Base-by-base conservation (phyloP, 139 green algal species). In the Pleodorina starrii region DNA sequence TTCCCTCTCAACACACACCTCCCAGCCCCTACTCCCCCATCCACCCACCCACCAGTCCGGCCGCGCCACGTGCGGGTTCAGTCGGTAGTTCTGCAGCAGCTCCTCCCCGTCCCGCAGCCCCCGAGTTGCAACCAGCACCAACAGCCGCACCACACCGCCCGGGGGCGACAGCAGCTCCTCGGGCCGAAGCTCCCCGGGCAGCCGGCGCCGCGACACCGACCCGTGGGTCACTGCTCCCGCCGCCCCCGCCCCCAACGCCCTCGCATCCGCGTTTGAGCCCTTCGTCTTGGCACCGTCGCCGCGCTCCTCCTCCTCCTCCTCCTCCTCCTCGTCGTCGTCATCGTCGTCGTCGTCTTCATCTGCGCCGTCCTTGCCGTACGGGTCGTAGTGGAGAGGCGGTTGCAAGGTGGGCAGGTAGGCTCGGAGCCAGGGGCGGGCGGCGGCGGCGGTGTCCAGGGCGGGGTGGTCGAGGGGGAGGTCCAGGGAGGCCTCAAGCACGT, bases 1-100 rank as follows among this genome's bases (percentile, higher is more conserved):
- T n/a, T n/a, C n/a, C n/a, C n/a, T n/a, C n/a, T n/a, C n/a, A n/a
- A n/a, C n/a, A n/a, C n/a, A n/a, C n/a, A n/a, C n/a, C n/a, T n/a
- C n/a, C n/a, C n/a, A n/a, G n/a, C n/a, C n/a, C n/a, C n/a, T n/a
- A n/a, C n/a, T n/a, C n/a, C n/a, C n/a, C n/a, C n/a, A n/a, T n/a
- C n/a, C n/a, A n/a, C 57, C 43, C 44, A 82, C 84, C 5, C 84
- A 89, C 84, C 90, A 92, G 1, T 85, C 84, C 25, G 90, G 90
- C 21, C 90, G 84, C 43, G 32, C 35, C 35, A 87, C 79, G 36
- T 85, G 40, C 23, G 90, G 90, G 85, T 80, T 92, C 66, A 92
- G 85, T 0, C 90, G 84, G 90, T 92, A 92, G 84, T 92, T 86
- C 36, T 89, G 90, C 44, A 92, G 69, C 51, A 92, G 32, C 90